Conservation (phyloP, 129 eudicot genomes). For the Chrysanthemum seticuspe region DNA sequence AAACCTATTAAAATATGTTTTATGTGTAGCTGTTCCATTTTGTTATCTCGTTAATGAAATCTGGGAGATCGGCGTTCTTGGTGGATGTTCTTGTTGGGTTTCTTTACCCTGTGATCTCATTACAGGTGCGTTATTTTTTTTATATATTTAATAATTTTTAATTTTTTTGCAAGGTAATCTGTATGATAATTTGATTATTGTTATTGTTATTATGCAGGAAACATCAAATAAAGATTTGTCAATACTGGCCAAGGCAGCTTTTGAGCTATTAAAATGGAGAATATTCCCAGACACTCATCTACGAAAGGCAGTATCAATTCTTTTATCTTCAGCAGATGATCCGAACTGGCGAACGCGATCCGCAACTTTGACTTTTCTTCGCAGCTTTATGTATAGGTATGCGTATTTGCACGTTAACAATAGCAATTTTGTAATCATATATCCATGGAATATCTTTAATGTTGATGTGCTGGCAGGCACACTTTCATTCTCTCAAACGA, state of each 20-base stretch:
- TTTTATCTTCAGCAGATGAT: constrained; percentile 76
- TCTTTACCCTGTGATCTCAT: constrained; percentile 86
- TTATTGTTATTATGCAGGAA: constrained; percentile 49
- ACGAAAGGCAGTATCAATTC: constrained; percentile 59
- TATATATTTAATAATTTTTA: neutral
- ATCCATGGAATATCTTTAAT: neutral
- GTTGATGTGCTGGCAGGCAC: constrained; percentile 52
- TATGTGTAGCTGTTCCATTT: constrained; percentile 79
- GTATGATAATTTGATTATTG: constrained; percentile 12
- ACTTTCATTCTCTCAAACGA: constrained; percentile 60
- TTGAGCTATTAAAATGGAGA: constrained; percentile 92
- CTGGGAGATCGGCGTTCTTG: constrained; percentile 87
- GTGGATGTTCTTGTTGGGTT: constrained; percentile 86
- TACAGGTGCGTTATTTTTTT: constrained; percentile 60
- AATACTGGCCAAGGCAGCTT: constrained; percentile 90
- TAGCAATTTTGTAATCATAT: neutral
- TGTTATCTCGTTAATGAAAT: constrained; percentile 73
- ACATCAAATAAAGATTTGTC: constrained; percentile 93
- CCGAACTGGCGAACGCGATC: constrained; percentile 98
- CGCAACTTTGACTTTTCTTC: constrained; percentile 83
- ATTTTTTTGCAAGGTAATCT: neutral
- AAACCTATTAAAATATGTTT: constrained; percentile 6
- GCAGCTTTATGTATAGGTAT: constrained; percentile 95
- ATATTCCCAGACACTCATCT: constrained; percentile 62
- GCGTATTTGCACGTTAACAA: neutral